Evolutionary conservation across 257 asterid species (phyloP), one percentile per base, ranked within the genome.

Genomic region (Fraxinus pennsylvanica): DNA sequence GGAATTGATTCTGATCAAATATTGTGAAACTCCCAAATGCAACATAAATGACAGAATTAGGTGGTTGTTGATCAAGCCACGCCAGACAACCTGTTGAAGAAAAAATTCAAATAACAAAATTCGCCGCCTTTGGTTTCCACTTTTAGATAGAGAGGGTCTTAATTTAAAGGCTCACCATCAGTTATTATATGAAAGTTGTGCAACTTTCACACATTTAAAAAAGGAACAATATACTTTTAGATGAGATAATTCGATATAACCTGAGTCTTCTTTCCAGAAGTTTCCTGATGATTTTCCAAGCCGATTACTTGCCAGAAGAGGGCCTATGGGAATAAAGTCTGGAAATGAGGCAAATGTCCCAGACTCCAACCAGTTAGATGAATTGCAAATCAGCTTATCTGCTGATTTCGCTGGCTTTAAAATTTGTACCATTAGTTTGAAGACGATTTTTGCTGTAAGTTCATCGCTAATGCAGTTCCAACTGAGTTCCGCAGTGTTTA

Each of bases 31-130:
- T 89, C 2, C 92, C 93, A 72, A 89, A 91, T 43, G 93, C 91
- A 4, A 89, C 85, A 36, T 90, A 89, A 27, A 87, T 65, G 57
- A 87, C 91, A 13, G 93, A 90, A 57, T 72, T 65, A 2, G 15
- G 6, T 43, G 86, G 84, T 35, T 89, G 93, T 41, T 81, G 78
- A 79, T 91, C 87, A 1, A 89, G 91, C 96, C 93, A 89, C n/a
- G 76, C 32, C 19, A 91, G 68, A 80, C 90, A 87, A 1, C 54
- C 54, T 45, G 54, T 45, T 2, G 54, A 45, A 13, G 19, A 45
- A 13, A 45, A 45, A 13, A 45, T 45, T 45, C 54, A 45, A 45
- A 43, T 43, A 43, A 43, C 17, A 8, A 39, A 39, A 39, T 39
- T 9, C 10, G 3, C 10, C 0, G 47, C 47, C 47, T 41, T 38